Base-by-base conservation (phyloP, 352 stramenopile species). In the Globisporangium polare region DNA sequence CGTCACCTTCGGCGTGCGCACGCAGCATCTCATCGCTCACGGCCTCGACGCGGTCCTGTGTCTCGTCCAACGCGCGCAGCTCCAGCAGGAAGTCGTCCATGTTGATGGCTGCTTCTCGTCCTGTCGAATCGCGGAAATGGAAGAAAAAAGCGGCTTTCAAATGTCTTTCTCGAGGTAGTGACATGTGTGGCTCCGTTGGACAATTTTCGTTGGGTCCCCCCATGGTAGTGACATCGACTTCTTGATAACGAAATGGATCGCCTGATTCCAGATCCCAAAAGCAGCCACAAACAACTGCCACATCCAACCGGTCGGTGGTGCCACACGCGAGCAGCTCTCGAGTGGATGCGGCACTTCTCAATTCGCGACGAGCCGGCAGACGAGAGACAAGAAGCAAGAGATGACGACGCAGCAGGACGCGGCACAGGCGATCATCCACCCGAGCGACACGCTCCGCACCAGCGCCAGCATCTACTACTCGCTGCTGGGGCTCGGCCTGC, bases 51-150 rank as follows among this genome's bases (percentile, higher is more conserved):
- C 85, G 80, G 65, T 94, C 85, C 70, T 90, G 81, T 50, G 85
- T 90, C 65, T 94, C 85, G 65, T 94, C 85, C 54, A 94, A 59
- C 54, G 90, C 80, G 53, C 70, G 71, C 65, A 94, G 60, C 60
- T 94, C 85, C n/a, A 82, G 73, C 31, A 85, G 37, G 63, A 91
- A 92, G 54, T 92, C 83, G 58, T 90, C 85, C 74, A 91, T 91
- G 1, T 47, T 45, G 26, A 12, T 39, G 20, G 18, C 46, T 41
- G 18, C 46, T 41, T 39, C 20, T 39, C 3, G 18, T 24, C 9
- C 7, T 27, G 29, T 56, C 8, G 27, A 56, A 46, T 39, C n/a
- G 8, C 18, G n/a, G 22, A 39, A 42, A 42, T 18, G 18, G 49
- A 15, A 27, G 22, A 20, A 15, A 26, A 45, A 10, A 45, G 18